A percentile compares a stretch with the other conserved stretches of the same genome.
Conservation (phyloP, 2,329 filamentous ascomycete species). For the Diaporthe nobilis region DNA sequence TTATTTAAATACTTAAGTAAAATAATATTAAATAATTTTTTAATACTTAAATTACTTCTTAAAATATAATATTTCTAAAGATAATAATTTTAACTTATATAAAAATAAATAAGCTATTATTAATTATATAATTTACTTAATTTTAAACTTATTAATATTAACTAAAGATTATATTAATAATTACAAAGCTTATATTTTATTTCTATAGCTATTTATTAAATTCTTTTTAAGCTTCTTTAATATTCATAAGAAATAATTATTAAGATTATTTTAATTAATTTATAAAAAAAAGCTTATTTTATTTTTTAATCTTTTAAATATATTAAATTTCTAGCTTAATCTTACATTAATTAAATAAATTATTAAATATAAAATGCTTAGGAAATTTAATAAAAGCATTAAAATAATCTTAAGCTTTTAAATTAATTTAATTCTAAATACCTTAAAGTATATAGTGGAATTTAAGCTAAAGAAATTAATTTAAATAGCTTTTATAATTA, state of each 20-base stretch:
- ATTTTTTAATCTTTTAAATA: neutral
- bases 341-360: neutral
- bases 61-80: neutral
- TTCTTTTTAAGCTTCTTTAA: neutral
- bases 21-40: neutral
- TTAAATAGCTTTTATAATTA: neutral
- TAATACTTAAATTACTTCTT: neutral
- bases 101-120: neutral
- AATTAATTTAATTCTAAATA: neutral
- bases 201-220: neutral
- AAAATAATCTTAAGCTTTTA: neutral
- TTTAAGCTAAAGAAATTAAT: neutral
- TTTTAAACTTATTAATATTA: neutral
- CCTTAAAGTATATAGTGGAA: neutral
- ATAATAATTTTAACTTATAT: neutral
- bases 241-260: neutral
- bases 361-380: neutral
- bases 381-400: neutral
- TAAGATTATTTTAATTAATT: neutral
- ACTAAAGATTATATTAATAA: neutral
- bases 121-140: neutral
- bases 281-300: neutral
- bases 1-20: neutral
- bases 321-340: neutral
- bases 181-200: neutral